A percentile compares a stretch with the other conserved stretches of the same genome.
Evolutionary conservation across 306 rosid genomes (phyloP).

Genomic region (Quercus agrifolia): DNA sequence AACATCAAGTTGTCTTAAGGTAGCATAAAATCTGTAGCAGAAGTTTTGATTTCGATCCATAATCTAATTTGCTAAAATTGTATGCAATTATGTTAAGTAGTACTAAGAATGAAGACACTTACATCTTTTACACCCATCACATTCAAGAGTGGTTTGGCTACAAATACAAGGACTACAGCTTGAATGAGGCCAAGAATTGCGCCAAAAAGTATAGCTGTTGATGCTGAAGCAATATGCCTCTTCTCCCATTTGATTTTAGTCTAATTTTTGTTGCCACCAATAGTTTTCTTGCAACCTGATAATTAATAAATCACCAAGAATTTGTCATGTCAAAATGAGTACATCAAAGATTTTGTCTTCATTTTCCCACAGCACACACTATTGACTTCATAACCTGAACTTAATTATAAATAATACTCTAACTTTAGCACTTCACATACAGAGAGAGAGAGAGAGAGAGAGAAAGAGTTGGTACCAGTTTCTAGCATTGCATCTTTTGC

Average conservation of each 20-base stretch:
- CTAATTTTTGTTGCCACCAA: slow-evolving; percentile 16
- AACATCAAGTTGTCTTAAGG: no score
- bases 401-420: background rate
- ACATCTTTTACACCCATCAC: slow-evolving; percentile 90
- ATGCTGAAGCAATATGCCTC: slow-evolving; percentile 76
- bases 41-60: no score
- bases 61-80: no score
- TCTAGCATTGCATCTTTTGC: slow-evolving; percentile 12
- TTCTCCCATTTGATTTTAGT: slow-evolving; percentile 39
- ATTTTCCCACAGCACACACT: no score
- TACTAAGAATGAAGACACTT: slow-evolving; percentile 21
- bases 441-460: no score
- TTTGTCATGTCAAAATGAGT: slow-evolving; percentile 10
- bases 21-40: no score
- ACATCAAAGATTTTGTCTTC: background rate
- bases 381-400: background rate
- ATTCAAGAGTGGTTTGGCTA: slow-evolving; percentile 65
- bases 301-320: slow-evolving; percentile 1
- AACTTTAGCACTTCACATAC: background rate
- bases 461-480: slow-evolving; percentile 25
- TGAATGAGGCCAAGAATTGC: slow-evolving; percentile 73
- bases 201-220: slow-evolving; percentile 92
- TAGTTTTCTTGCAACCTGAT: slow-evolving; percentile 32
- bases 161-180: slow-evolving; percentile 63
- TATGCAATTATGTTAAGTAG: background rate